Conservation (phyloP, 495 filamentous ascomycete genomes). For the Hypomontagnella monticulosa region DNA sequence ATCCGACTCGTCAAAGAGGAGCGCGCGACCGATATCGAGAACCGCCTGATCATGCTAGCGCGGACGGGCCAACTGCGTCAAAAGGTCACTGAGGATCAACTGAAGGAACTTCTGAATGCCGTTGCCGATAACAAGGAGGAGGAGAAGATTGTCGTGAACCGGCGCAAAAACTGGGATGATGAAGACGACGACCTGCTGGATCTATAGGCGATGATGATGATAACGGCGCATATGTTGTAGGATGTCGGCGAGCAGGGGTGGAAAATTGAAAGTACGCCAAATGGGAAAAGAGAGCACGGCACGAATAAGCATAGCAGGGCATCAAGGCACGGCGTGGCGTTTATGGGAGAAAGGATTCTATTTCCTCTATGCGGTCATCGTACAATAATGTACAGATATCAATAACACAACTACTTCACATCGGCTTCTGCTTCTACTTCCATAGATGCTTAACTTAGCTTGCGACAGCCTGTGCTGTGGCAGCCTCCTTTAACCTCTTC, state of each 20-base stretch:
- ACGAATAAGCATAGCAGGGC: constrained; percentile 10
- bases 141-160: constrained; percentile 83
- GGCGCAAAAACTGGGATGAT: constrained; percentile 86
- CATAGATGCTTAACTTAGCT: background rate
- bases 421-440: background rate
- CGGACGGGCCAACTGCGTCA: constrained; percentile 83
- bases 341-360: constrained; percentile 22
- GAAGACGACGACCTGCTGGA: constrained; percentile 87
- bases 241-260: background rate
- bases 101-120: constrained; percentile 88
- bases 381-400: constrained; percentile 26
- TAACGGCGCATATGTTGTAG: background rate
- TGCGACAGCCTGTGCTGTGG: constrained; percentile 10
- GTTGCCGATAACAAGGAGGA: constrained; percentile 76
- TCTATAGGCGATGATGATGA: constrained; percentile 43
- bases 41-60: constrained; percentile 90
- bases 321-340: constrained; percentile 43
- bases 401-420: constrained; percentile 21
- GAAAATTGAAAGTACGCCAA: background rate
- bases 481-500: constrained; percentile 68
- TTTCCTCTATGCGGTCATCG: constrained; percentile 10
- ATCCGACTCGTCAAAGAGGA: constrained; percentile 96
- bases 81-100: constrained; percentile 90
- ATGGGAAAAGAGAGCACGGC: background rate
- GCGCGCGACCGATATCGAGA: constrained; percentile 89